phyloP scores from a whole-genome alignment of 768 basidiomycete species.

The Pisolithus sp. region DNA sequence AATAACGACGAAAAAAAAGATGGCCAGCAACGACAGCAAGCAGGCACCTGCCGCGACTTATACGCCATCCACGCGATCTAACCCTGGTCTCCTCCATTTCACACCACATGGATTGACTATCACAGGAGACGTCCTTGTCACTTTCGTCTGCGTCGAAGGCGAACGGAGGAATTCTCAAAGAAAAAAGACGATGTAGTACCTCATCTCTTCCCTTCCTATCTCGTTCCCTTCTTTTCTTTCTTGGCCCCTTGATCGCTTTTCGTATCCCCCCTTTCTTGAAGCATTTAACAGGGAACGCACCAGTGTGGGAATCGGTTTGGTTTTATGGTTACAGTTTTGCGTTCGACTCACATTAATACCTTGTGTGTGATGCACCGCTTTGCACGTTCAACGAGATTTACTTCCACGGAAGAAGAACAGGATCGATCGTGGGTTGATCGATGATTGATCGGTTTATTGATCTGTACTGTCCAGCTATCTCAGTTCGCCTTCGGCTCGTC shows the following conservation, averaged over 20 bases:
- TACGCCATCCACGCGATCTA: slow-evolving; percentile 16
- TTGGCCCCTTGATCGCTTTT: neutral
- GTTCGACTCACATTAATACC: neutral
- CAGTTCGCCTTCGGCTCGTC: no score
- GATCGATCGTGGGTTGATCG: neutral
- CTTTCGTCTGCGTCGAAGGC: slow-evolving; percentile 29
- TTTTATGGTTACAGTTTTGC: neutral
- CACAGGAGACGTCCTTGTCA: slow-evolving; percentile 25
- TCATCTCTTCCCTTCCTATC: neutral
- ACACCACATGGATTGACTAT: slow-evolving; percentile 29
- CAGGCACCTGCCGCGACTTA: slow-evolving; percentile 28
- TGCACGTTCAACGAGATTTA: neutral
- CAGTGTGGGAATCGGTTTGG: neutral
- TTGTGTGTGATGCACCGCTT: neutral
- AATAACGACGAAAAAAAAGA: slow-evolving; percentile 5
- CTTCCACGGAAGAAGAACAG: neutral
- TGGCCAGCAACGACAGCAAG: slow-evolving; percentile 29
- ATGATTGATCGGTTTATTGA: neutral
- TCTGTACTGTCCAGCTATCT: no score
- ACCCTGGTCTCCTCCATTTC: slow-evolving; percentile 27
- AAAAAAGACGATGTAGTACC: slow-evolving; percentile 7
- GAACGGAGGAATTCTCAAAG: slow-evolving; percentile 25
- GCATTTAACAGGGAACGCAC: no score
- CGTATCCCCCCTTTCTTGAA: no score
- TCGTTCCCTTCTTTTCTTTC: neutral